Conservation (phyloP, 2,329 filamentous ascomycete genomes). For the Exophiala calicioides region DNA sequence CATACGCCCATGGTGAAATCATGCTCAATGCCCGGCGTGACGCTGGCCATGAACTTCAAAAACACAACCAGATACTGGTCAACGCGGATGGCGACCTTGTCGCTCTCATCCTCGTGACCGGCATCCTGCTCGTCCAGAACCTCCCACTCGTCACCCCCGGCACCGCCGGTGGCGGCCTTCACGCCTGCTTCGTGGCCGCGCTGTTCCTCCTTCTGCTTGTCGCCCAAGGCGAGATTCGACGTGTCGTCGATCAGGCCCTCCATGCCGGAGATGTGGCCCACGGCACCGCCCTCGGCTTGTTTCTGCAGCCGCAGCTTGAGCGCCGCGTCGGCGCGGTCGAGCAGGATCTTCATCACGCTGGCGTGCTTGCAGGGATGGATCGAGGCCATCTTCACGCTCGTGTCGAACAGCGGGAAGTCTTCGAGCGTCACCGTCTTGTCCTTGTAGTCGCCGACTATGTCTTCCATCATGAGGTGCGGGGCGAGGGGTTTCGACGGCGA, state of each 20-base stretch:
- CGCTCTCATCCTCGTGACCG: constrained; percentile 49
- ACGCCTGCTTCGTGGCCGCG: constrained; percentile 43
- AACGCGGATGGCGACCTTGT: constrained; percentile 50
- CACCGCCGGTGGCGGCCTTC: constrained; percentile 40
- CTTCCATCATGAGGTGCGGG: constrained; percentile 89
- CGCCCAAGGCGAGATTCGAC: constrained; percentile 49
- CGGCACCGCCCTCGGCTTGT: constrained; percentile 63
- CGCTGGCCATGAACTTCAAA: constrained; percentile 74
- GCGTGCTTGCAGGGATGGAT: constrained; percentile 98
- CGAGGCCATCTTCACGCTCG: constrained; percentile 90
- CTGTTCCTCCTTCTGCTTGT: constrained; percentile 33
- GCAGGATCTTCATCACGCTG: constrained; percentile 94
- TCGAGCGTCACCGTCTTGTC: constrained; percentile 98
- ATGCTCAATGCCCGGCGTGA: constrained; percentile 95
- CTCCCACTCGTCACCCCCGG: constrained; percentile 64
- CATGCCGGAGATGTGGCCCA: constrained; percentile 61
- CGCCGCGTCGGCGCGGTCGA: constrained; percentile 91
- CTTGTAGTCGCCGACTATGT: constrained; percentile 94
- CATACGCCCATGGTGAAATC: constrained; percentile 96
- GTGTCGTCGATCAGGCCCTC: constrained; percentile 85
- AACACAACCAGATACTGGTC: constrained; percentile 56
- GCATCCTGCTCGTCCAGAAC: constrained; percentile 54
- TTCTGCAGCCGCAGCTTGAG: constrained; percentile 86
- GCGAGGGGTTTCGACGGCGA: constrained; percentile 77
- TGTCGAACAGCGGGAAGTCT: constrained; percentile 92